Evolutionary conservation across 805 yeast genomes (phyloP).

Genomic region (Ogataea corticis): DNA sequence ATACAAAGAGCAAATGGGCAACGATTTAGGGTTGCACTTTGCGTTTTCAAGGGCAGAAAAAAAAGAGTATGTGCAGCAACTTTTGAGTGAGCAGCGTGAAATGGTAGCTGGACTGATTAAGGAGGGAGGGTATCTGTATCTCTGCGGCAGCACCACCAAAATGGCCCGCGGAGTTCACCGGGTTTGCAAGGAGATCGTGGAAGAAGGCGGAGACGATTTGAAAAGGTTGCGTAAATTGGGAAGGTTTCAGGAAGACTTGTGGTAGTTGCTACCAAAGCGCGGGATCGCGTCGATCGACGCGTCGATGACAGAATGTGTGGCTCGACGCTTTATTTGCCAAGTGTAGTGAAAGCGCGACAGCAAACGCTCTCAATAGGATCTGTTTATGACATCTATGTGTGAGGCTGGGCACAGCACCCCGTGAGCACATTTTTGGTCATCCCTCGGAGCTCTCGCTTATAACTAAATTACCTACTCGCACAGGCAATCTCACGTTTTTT

Average conservation of each 20-base stretch:
- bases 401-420: too few relatives aligned
- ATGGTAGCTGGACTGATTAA: constrained; percentile 43
- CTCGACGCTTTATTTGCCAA: too few relatives aligned
- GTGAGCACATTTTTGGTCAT: too few relatives aligned
- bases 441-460: too few relatives aligned
- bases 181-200: constrained; percentile 60
- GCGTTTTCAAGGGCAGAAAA: constrained; percentile 73
- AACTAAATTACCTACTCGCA: not conserved
- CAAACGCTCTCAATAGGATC: too few relatives aligned
- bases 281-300: not conserved
- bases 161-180: constrained; percentile 90
- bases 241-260: constrained; percentile 92
- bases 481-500: not conserved
- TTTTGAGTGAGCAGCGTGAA: constrained; percentile 51
- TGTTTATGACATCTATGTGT: too few relatives aligned
- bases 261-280: too few relatives aligned
- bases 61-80: constrained; percentile 79
- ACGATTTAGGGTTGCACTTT: constrained; percentile 60
- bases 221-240: constrained; percentile 76
- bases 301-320: too few relatives aligned
- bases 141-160: constrained; percentile 90
- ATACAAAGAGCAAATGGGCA: constrained; percentile 51
- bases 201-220: constrained; percentile 66
- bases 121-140: constrained; percentile 77
- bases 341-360: too few relatives aligned